Evolutionary conservation across 345 rosid genomes (phyloP).

Genomic region (Laguncularia racemosa): DNA sequence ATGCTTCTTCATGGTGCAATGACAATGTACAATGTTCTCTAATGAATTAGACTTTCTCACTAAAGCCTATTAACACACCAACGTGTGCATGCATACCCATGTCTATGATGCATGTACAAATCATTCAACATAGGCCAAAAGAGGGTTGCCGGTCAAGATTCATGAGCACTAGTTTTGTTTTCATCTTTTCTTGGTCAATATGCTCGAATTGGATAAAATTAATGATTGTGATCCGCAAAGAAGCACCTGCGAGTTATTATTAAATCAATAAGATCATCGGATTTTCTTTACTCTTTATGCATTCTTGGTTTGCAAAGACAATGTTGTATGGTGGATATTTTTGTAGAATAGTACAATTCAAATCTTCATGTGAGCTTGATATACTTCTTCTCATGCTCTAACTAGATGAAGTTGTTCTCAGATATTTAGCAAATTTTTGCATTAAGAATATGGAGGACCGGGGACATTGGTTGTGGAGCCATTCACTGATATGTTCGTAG

Average conservation of each 20-base stretch:
- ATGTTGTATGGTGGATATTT: conserved; percentile 4
- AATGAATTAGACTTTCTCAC: too few relatives aligned
- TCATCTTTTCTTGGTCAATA: background rate
- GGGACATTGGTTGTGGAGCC: conserved; percentile 43
- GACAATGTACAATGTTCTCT: too few relatives aligned
- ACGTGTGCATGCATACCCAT: too few relatives aligned
- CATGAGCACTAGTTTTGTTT: too few relatives aligned
- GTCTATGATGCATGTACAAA: too few relatives aligned
- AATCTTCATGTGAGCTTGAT: background rate
- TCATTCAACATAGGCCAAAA: too few relatives aligned
- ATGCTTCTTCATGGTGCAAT: too few relatives aligned
- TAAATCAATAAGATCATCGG: conserved; percentile 10
- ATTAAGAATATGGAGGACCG: conserved; percentile 37
- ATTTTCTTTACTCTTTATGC: conserved; percentile 26
- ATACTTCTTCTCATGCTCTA: background rate
- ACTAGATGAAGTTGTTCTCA: conserved; percentile 8
- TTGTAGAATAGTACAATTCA: conserved; percentile 2
- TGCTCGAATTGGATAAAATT: background rate
- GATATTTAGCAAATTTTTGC: conserved; percentile 36
- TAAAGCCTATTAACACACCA: too few relatives aligned
- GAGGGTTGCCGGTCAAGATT: too few relatives aligned
- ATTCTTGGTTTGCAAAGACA: conserved; percentile 16
- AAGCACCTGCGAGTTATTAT: too few relatives aligned
- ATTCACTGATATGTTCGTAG: conserved; percentile 29
- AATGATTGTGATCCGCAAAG: conserved; percentile 29